phyloP scores from a whole-genome alignment of 257 asterid species.

The Nicotiana tomentosiformis region DNA sequence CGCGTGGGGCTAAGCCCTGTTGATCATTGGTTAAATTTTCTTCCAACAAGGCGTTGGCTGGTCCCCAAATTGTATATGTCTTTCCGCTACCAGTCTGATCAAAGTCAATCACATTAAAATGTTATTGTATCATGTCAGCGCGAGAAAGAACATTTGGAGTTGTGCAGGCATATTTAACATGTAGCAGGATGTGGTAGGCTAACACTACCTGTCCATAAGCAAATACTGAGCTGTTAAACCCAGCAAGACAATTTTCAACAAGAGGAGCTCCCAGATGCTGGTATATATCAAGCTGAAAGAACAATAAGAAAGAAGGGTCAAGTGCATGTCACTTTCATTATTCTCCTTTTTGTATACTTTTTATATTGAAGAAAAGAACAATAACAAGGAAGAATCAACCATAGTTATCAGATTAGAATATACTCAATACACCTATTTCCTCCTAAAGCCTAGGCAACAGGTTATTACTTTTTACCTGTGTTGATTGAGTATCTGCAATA shows the following conservation, averaged over 20 bases:
- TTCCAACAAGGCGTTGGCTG: conserved; percentile 75
- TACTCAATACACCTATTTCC: background rate
- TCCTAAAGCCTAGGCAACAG: background rate
- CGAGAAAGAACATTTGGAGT: background rate
- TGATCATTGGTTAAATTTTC: conserved; percentile 49
- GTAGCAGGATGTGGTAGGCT: background rate
- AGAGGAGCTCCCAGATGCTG: conserved; percentile 92
- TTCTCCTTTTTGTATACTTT: background rate
- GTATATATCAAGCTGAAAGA: conserved; percentile 73
- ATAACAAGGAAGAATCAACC: background rate
- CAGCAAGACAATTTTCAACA: conserved; percentile 91
- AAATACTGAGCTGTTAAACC: conserved; percentile 96
- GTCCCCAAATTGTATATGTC: conserved; percentile 98
- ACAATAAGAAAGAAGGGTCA: conserved; percentile 1
- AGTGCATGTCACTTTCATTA: background rate
- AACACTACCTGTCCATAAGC: conserved; percentile 88
- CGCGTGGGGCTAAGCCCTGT: conserved; percentile 97
- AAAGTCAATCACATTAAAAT: conserved; percentile 9
- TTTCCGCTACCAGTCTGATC: conserved; percentile 97
- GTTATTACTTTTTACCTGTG: conserved; percentile 49
- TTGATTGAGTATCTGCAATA: conserved; percentile 66
- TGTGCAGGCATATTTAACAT: background rate
- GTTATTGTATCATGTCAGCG: background rate
- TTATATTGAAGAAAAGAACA: background rate
- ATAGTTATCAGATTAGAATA: background rate